phyloP scores from a whole-genome alignment of 352 stramenopile genomes.

The Globisporangium perplexum region DNA sequence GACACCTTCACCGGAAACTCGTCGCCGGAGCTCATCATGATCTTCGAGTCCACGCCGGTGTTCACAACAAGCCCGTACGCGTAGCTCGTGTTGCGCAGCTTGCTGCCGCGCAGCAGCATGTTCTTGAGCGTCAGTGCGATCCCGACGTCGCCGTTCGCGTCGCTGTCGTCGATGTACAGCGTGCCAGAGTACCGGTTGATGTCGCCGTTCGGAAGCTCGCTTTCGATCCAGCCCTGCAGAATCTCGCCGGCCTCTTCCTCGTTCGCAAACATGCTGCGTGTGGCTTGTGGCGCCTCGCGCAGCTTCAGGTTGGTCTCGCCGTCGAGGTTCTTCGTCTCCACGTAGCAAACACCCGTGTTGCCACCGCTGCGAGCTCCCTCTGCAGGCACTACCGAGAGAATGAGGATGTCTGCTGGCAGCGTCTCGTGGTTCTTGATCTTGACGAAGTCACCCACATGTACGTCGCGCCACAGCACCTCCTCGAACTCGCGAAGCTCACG shows the following conservation, averaged over 20 bases:
- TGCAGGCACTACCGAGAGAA: constrained; percentile 65
- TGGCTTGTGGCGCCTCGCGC: constrained; percentile 53
- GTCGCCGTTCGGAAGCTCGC: constrained; percentile 73
- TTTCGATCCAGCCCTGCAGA: constrained; percentile 68
- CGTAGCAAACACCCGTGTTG: constrained; percentile 80
- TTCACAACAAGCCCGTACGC: constrained; percentile 91
- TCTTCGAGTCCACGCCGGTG: constrained; percentile 90
- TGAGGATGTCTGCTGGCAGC: constrained; percentile 74
- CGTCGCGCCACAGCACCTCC: constrained; percentile 72
- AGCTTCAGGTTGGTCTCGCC: constrained; percentile 87
- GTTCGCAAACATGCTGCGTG: constrained; percentile 58
- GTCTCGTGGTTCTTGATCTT: constrained; percentile 83
- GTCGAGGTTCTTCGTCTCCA: constrained; percentile 88
- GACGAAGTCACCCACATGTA: constrained; percentile 78
- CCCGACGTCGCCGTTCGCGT: constrained; percentile 34
- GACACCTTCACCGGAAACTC: constrained; percentile 80
- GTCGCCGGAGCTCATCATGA: constrained; percentile 88
- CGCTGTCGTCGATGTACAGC: constrained; percentile 50
- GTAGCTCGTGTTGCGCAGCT: constrained; percentile 87
- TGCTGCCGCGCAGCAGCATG: constrained; percentile 87
- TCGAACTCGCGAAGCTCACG: constrained; percentile 80
- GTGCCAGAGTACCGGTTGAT: constrained; percentile 80
- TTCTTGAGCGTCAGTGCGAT: constrained; percentile 80
- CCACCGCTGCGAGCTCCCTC: constrained; percentile 48
- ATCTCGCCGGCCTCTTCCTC: constrained; percentile 62